Percentiles rank a stretch among this genome's conserved stretches.
Evolutionary conservation across 306 rosid genomes (phyloP).

Genomic region (Prinsepia uniflora): DNA sequence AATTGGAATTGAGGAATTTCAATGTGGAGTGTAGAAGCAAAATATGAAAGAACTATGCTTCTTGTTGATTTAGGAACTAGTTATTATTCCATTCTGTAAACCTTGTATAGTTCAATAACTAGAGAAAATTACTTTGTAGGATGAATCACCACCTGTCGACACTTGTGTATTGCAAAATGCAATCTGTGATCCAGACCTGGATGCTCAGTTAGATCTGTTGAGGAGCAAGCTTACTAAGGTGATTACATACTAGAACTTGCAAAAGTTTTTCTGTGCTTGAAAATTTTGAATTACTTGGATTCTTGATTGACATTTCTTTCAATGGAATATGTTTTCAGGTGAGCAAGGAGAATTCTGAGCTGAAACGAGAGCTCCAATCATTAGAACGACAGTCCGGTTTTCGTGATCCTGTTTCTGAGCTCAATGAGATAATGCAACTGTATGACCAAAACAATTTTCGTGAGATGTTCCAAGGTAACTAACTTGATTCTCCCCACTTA

Average conservation of each 20-base stretch:
- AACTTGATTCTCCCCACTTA: neutral
- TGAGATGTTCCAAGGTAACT: conserved; percentile 66
- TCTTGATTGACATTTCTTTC: neutral
- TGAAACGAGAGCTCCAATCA: conserved; percentile 57
- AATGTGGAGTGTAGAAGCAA: neutral
- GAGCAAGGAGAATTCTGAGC: conserved; percentile 54
- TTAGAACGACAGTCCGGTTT: conserved; percentile 49
- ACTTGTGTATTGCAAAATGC: conserved; percentile 24
- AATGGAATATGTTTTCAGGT: conserved; percentile 42
- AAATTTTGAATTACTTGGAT: conserved; percentile 3
- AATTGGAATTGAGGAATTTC: neutral
- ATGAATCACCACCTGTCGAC: conserved; percentile 34
- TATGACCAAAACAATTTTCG: conserved; percentile 32
- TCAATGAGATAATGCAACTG: conserved; percentile 44
- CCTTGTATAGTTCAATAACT: neutral
- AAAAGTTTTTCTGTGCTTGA: conserved; percentile 3
- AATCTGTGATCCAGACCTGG: conserved; percentile 42
- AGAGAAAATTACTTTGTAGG: conserved; percentile 38
- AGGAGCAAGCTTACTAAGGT: conserved; percentile 59
- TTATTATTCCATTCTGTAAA: neutral
- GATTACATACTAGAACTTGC: conserved; percentile 13
- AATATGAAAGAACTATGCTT: neutral
- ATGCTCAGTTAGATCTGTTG: conserved; percentile 58
- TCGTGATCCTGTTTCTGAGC: conserved; percentile 31
- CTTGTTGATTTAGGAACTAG: neutral